phyloP scores from a whole-genome alignment of 106 monocot species.

The Dendrobium nobile region DNA sequence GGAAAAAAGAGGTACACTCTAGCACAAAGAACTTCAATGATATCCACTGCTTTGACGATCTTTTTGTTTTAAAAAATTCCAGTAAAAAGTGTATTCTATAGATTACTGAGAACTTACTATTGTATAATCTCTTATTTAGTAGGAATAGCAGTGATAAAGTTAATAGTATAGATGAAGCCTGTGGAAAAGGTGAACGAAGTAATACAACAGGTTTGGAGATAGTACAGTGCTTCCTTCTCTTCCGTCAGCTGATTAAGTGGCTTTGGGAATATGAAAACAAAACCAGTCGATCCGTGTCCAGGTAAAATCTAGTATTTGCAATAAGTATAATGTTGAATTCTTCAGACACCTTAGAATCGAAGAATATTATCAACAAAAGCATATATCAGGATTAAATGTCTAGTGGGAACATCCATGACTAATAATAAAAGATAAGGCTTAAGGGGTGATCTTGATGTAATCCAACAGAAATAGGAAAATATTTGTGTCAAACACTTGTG shows the following conservation, averaged over 20 bases:
- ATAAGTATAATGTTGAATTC: background rate
- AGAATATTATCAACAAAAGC: too few relatives aligned
- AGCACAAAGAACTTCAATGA: background rate
- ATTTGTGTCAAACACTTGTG: too few relatives aligned
- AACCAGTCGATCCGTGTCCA: constrained; percentile 53
- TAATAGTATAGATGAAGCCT: constrained; percentile 19
- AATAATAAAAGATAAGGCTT: too few relatives aligned
- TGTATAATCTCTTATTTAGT: background rate
- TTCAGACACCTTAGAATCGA: too few relatives aligned
- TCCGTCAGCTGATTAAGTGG: constrained; percentile 79
- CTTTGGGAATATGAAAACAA: constrained; percentile 54
- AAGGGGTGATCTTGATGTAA: too few relatives aligned
- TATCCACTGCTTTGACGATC: background rate
- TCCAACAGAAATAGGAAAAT: too few relatives aligned
- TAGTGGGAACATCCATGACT: too few relatives aligned
- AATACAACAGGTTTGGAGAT: constrained; percentile 2
- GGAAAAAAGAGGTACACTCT: constrained; percentile 38
- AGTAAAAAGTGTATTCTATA: background rate
- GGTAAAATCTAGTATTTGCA: constrained; percentile 26
- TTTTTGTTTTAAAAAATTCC: background rate
- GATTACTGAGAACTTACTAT: background rate
- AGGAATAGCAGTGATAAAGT: constrained; percentile 14
- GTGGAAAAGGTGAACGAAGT: constrained; percentile 16
- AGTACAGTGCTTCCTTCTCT: constrained; percentile 78
- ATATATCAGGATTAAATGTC: too few relatives aligned